Evolutionary conservation across 1,139 yeast genomes (phyloP).

Genomic region (Diutina scorzettiae): DNA sequence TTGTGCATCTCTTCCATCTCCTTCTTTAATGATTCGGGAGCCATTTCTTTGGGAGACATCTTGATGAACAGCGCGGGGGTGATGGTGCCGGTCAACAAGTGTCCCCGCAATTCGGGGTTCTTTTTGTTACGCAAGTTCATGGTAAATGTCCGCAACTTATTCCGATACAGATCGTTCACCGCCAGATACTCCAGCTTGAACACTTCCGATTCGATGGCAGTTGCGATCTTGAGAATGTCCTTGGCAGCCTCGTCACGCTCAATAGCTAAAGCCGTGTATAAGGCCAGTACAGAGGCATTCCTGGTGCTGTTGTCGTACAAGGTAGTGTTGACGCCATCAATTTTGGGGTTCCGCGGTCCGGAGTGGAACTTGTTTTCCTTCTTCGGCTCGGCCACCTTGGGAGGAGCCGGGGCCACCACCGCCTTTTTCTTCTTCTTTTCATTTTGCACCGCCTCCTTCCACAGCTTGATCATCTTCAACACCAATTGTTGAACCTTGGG

Average conservation of each 20-base stretch:
- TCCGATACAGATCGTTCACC: slow-evolving; percentile 52
- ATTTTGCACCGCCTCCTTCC: slow-evolving; percentile 85
- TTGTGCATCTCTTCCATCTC: slow-evolving; percentile 79
- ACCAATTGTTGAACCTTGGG: slow-evolving; percentile 58
- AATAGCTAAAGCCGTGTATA: slow-evolving; percentile 80
- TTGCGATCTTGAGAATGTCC: slow-evolving; percentile 51
- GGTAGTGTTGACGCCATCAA: slow-evolving; percentile 66
- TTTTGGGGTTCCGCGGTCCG: slow-evolving; percentile 63
- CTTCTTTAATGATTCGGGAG: slow-evolving; percentile 78
- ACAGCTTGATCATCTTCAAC: slow-evolving; percentile 66
- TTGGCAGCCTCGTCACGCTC: slow-evolving; percentile 48
- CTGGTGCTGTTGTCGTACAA: slow-evolving; percentile 68
- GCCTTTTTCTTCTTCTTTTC: slow-evolving; percentile 42
- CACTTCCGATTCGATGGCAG: slow-evolving; percentile 64
- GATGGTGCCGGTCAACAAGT: slow-evolving; percentile 56
- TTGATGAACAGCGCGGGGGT: slow-evolving; percentile 52
- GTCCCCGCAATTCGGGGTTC: slow-evolving; percentile 71
- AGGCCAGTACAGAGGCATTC: slow-evolving; percentile 71
- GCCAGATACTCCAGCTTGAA: slow-evolving; percentile 45
- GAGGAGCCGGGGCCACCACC: slow-evolving; percentile 8
- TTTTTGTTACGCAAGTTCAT: slow-evolving; percentile 81
- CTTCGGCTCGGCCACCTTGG: slow-evolving; percentile 8
- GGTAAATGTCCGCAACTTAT: slow-evolving; percentile 70
- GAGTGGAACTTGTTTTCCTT: slow-evolving; percentile 12
- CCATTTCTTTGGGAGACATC: slow-evolving; percentile 90